phyloP scores from a whole-genome alignment of 208 protist genomes.

The Tritrichomonas musculus region DNA sequence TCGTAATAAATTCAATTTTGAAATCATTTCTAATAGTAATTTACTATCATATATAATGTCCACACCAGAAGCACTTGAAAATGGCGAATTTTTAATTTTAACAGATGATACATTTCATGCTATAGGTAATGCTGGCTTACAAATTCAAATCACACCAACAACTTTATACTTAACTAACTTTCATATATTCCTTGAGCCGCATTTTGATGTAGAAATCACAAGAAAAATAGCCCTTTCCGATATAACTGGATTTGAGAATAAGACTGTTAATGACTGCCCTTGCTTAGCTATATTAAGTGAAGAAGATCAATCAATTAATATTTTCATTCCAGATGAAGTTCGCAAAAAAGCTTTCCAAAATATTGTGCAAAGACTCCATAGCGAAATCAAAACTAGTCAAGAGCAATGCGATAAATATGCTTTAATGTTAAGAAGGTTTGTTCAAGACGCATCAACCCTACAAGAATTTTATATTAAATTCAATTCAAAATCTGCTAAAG shows the following conservation, averaged over 20 bases:
- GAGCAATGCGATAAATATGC: neutral
- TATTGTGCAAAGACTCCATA: neutral
- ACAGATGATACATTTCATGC: neutral
- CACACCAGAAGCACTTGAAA: neutral
- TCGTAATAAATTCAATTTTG: neutral
- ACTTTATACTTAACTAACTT: neutral
- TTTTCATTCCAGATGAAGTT: constrained; percentile 6
- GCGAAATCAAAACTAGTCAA: neutral
- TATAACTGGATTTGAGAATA: neutral
- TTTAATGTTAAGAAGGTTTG: neutral
- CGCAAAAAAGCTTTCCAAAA: neutral
- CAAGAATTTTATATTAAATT: neutral
- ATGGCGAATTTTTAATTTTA: constrained; percentile 1
- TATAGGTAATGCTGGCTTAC: neutral
- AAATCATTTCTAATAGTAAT: neutral
- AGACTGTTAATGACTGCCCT: neutral
- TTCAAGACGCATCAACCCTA: neutral
- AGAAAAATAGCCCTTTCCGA: neutral
- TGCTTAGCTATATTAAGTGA: neutral
- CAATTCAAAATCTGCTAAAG: neutral
- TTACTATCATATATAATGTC: neutral
- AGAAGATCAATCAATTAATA: neutral
- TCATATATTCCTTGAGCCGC: neutral
- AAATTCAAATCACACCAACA: neutral
- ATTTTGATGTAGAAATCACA: neutral